phyloP scores from a whole-genome alignment of 2,329 filamentous ascomycete species.

The Cladosporium sp. region DNA sequence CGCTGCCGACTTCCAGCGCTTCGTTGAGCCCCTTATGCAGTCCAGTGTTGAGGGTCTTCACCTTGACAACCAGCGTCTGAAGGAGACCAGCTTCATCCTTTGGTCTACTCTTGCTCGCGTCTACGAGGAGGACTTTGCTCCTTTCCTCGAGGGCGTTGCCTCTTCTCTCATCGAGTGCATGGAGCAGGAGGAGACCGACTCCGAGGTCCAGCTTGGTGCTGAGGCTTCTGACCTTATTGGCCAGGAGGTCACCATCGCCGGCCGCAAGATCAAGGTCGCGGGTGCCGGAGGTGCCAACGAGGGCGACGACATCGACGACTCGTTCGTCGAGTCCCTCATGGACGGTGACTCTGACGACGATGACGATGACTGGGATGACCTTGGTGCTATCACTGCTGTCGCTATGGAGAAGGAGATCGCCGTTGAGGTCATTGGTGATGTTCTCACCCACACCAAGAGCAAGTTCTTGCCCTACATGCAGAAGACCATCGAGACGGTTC shows the following conservation, averaged over 20 bases:
- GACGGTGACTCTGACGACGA: conserved; percentile 66
- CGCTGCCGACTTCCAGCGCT: conserved; percentile 81
- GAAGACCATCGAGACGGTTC: conserved; percentile 78
- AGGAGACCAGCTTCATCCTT: conserved; percentile 95
- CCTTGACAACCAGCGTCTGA: conserved; percentile 84
- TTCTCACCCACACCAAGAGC: conserved; percentile 81
- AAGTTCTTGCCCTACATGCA: conserved; percentile 83
- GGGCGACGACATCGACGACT: conserved; percentile 46
- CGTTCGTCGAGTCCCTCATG: conserved; percentile 53
- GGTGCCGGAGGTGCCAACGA: conserved; percentile 50
- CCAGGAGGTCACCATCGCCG: conserved; percentile 73
- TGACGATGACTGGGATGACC: conserved; percentile 80
- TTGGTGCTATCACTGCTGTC: conserved; percentile 81
- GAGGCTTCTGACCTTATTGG: conserved; percentile 73
- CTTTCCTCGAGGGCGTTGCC: conserved; percentile 76
- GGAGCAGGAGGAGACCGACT: conserved; percentile 81
- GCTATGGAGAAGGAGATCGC: conserved; percentile 97
- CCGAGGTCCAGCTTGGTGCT: conserved; percentile 74
- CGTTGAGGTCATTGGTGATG: conserved; percentile 88
- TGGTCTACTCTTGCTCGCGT: conserved; percentile 95
- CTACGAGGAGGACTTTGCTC: conserved; percentile 79
- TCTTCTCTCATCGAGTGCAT: conserved; percentile 81
- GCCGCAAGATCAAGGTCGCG: conserved; percentile 83
- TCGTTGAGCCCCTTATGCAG: conserved; percentile 85
- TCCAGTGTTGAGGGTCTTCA: conserved; percentile 88